Base-by-base conservation (phyloP, 192 early-diverging fungal genomes). In the Backusella australiensis region DNA sequence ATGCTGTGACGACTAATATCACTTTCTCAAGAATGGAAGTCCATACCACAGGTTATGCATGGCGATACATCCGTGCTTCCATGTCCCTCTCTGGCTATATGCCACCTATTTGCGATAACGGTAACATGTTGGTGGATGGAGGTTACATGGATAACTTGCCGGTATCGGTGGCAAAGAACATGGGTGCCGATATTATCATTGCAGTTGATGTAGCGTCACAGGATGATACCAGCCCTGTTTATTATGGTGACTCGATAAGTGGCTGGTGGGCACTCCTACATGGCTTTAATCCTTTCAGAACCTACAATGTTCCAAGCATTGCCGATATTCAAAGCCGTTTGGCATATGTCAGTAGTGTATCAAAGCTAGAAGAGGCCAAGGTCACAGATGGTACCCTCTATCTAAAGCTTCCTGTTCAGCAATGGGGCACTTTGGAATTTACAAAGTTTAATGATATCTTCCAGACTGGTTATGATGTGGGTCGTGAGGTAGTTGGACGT, bases 141-240 rank as follows among this genome's bases (percentile, higher is more conserved):
- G 98, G 98, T 5, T 99, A 99, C 81, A 89, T 98, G 84, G 96
- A 98, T 81, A 98, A 99, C 81, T 83, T 99, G 74, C 98, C 98
- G 0, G 98, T 97, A 3, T 69, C 79, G 2, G 91, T 91, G 76
- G 88, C 90, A 80, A 89, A 88, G 75, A 86, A 86, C 44, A 82
- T 95, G 59, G 96, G 96, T 0, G 97, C 97, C 1, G 85, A 94
- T 66, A 92, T 92, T 66, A 93, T 98, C 59, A 94, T 99, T 90
- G 97, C 97, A 0, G 90, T 99, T 1, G 97, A 98, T 81, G 97
- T 99, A 35, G 95, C 95, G 6, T 86, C 86, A 42, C 92, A 94
- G 59, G 94, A 99, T 85, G 97, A 99, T 78, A 99, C 95, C 4
- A 93, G 90, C n/a, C 92, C 95, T 1, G 94, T 97, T 41, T 86